Evolutionary conservation across 176 grass and related monocot genomes (phyloP), one percentile per base, ranked within the genome.

Genomic region (Zoysia pacifica): DNA sequence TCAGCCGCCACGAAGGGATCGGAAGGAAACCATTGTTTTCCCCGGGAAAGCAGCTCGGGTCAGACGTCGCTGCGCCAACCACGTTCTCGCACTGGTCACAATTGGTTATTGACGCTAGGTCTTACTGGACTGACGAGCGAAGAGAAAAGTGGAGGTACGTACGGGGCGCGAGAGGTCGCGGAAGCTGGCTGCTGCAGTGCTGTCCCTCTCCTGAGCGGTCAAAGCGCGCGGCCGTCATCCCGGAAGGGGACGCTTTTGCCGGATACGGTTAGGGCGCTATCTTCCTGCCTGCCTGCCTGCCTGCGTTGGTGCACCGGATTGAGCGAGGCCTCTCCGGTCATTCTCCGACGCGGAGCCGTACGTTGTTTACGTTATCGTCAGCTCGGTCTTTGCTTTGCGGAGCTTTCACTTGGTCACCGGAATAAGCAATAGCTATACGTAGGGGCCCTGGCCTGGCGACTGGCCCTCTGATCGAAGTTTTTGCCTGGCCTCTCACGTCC

Each of bases 31-130:
- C 28, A 28, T 28, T 28, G 28, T 28, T 28, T 28, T 28, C 0
- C 28, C 28, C 28, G 28, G 28, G 28, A 28, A 28, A 28, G 28
- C 28, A 28, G 28, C 28, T 28, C 28, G 28, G 28, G 28, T 28
- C 28, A 28, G 28, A 28, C 28, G 28, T 28, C 28, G 28, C 28
- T 28, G 28, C 28, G 28, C 28, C 6, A 48, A 61, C 77, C 65
- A 72, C 78, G 85, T 72, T 60, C 49, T 58, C 15, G 67, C 19
- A 45, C 28, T 28, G 28, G 28, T 28, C 28, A 28, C 28, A 28
- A 28, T 28, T 28, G 28, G 28, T 28, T 0, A 28, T 28, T 28
- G 28, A 28, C 28, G 28, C 28, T 28, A 28, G 28, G 28, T 28
- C 28, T 28, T 28, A 28, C 28, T 28, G 28, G 28, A 28, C 28